phyloP scores from a whole-genome alignment of 2,329 filamentous ascomycete genomes.

The Claviceps spartinae region DNA sequence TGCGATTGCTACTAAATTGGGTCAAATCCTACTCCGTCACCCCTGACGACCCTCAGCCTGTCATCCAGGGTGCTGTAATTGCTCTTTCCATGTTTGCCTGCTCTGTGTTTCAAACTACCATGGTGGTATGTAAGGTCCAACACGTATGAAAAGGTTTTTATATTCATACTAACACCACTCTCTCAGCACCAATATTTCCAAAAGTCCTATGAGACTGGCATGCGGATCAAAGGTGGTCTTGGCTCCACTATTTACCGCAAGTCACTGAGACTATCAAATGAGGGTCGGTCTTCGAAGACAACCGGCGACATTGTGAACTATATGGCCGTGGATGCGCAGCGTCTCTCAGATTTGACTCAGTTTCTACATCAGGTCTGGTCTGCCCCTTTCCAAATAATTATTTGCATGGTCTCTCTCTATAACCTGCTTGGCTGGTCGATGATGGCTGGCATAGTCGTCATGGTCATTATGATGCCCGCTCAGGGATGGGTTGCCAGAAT shows the following conservation, averaged over 20 bases:
- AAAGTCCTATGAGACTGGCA: conserved; percentile 83
- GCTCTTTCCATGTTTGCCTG: conserved; percentile 84
- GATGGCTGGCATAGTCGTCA: conserved; percentile 86
- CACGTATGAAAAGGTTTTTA: too few species aligned
- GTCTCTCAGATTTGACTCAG: conserved; percentile 86
- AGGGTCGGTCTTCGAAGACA: conserved; percentile 75
- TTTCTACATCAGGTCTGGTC: conserved; percentile 95
- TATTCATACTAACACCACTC: background rate
- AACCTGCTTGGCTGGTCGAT: conserved; percentile 90
- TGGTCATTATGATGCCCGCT: conserved; percentile 94
- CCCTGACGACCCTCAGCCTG: conserved; percentile 52
- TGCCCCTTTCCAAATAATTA: conserved; percentile 85
- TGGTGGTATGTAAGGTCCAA: conserved; percentile 38
- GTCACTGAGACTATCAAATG: conserved; percentile 78
- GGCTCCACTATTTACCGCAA: conserved; percentile 90
- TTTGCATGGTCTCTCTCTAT: conserved; percentile 94
- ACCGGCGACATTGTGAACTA: conserved; percentile 98
- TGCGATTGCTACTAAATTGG: conserved; percentile 73
- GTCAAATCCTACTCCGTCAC: conserved; percentile 57
- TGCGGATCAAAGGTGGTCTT: conserved; percentile 87
- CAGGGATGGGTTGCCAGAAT: conserved; percentile 84
- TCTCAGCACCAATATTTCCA: conserved; percentile 85
- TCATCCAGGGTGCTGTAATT: conserved; percentile 75
- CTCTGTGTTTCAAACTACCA: conserved; percentile 74
- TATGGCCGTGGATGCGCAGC: conserved; percentile 96